Evolutionary conservation across 176 grass and related monocot genomes (phyloP), one percentile per base, ranked within the genome.

Genomic region (Chloris gayana): DNA sequence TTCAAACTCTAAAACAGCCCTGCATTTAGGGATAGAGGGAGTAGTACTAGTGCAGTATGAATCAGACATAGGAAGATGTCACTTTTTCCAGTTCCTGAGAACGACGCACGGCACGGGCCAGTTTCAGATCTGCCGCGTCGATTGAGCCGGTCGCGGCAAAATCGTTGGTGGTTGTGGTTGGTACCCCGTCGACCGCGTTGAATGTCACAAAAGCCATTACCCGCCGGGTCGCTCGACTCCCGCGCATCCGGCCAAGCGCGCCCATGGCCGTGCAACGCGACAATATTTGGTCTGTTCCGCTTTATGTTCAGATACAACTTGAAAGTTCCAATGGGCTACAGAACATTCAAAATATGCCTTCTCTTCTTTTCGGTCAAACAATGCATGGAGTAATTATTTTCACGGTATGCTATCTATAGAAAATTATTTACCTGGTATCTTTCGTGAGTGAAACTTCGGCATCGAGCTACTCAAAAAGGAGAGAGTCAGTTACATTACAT

Each of bases 401-500:
- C 15, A 14, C 46, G 17, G 27, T 21, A 50, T 21, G 4, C 27
- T 31, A 31, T 31, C 69, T 2, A 51, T n/a, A n/a, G n/a, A 27
- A 64, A 17, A 19, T 14, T 64, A 64, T 73, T 53, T 32, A 73
- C 71, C 47, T 53, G 29, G 14, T 2, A 54, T 54, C 18, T 58
- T 58, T 74, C 9, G 57, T 74, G 4, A 51, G 27, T 27, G 19
- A 22, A 51, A 74, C 0, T n/a, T 39, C 13, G 10, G 22, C 13
- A 2, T 14, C 7, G 14, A 4, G 7, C 24, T 18, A 58, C 51
- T 74, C 19, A 42, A 30, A 41, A 34, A 33, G 35, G 39, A 41
- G 7, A 76, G 4, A 76, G 56, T 4, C 44, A 51, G 37, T 54
- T 56, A 58, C 78, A 45, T 54, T 56, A 58, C 78, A 45, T n/a